These are phyloP conservation scores for Coleophoma cylindrospora DNA, from an alignment of 2,329 filamentous ascomycete species.

Conservation along the genomic window DNA sequence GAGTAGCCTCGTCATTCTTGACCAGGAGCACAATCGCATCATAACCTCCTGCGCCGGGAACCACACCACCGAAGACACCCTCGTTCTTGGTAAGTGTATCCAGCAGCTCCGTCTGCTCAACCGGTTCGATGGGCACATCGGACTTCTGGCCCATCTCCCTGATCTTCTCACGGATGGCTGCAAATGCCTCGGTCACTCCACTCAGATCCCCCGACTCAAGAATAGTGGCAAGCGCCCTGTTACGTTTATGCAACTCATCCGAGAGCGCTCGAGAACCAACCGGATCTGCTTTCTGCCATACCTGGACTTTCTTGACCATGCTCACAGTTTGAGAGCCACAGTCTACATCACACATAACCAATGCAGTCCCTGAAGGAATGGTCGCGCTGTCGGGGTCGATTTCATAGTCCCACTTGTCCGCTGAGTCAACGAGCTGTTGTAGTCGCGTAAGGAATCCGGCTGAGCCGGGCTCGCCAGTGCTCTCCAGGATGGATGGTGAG, in stretches of 20 bases:
- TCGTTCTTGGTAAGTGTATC: constrained; percentile 63
- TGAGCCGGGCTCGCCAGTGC: constrained; percentile 60
- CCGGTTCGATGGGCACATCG: constrained; percentile 83
- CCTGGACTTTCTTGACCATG: constrained; percentile 90
- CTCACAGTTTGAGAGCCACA: constrained; percentile 89
- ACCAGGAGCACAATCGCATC: constrained; percentile 84
- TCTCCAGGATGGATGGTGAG: constrained; percentile 68
- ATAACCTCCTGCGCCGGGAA: constrained; percentile 89
- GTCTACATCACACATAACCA: constrained; percentile 95
- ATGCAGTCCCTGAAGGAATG: constrained; percentile 67
- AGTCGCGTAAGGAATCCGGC: constrained; percentile 64
- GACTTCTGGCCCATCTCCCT: constrained; percentile 70
- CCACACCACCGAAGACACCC: constrained; percentile 85
- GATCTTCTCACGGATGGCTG: constrained; percentile 54
- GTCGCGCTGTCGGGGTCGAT: constrained; percentile 64
- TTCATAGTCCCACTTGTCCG: constrained; percentile 70
- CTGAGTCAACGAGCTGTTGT: constrained; percentile 48
- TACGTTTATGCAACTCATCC: constrained; percentile 67
- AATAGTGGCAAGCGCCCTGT: constrained; percentile 63
- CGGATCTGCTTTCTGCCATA: constrained; percentile 66
- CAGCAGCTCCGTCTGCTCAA: constrained; percentile 76
- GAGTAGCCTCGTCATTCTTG: constrained; percentile 63
- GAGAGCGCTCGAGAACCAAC: constrained; percentile 67
- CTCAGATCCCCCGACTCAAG: constrained; percentile 45
- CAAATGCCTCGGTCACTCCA: constrained; percentile 42